Evolutionary conservation across 179 eudicot species (phyloP).

Genomic region (Beta lomatogona): DNA sequence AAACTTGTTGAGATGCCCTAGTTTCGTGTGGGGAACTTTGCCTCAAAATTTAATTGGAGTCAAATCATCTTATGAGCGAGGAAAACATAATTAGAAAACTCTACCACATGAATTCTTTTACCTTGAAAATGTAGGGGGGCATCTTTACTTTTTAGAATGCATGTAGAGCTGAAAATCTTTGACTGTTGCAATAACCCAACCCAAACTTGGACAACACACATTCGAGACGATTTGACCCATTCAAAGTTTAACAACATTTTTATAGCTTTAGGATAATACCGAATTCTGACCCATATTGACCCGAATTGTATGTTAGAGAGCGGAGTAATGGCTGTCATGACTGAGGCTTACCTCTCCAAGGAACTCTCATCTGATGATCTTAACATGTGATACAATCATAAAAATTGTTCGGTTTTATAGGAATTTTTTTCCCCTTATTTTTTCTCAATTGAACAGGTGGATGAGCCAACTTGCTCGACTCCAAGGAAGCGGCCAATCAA

Average conservation of each 20-base stretch:
- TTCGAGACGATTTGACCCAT: too few relatives aligned
- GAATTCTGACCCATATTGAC: too few relatives aligned
- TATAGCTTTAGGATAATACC: too few relatives aligned
- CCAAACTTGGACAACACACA: too few relatives aligned
- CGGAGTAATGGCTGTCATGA: neutral
- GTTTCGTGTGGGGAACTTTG: neutral
- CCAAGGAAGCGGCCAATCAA: slow-evolving; percentile 77
- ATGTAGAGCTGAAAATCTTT: too few relatives aligned
- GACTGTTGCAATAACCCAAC: too few relatives aligned
- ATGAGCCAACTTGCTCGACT: slow-evolving; percentile 96
- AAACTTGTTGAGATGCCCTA: neutral
- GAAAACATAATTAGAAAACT: neutral
- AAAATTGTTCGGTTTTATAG: neutral
- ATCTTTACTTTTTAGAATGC: too few relatives aligned
- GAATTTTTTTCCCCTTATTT: too few relatives aligned
- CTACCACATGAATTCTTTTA: neutral
- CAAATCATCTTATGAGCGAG: neutral
- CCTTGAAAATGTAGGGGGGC: neutral
- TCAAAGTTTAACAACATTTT: too few relatives aligned
- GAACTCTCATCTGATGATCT: neutral
- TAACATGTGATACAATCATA: too few relatives aligned
- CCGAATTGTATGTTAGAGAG: too few relatives aligned
- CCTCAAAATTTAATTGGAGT: neutral
- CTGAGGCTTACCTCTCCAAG: neutral
- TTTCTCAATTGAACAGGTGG: slow-evolving; percentile 56